These are phyloP conservation scores for Magnolia changhungtana DNA, from an alignment of 164 flowering plant species.

Conservation along the genomic window DNA sequence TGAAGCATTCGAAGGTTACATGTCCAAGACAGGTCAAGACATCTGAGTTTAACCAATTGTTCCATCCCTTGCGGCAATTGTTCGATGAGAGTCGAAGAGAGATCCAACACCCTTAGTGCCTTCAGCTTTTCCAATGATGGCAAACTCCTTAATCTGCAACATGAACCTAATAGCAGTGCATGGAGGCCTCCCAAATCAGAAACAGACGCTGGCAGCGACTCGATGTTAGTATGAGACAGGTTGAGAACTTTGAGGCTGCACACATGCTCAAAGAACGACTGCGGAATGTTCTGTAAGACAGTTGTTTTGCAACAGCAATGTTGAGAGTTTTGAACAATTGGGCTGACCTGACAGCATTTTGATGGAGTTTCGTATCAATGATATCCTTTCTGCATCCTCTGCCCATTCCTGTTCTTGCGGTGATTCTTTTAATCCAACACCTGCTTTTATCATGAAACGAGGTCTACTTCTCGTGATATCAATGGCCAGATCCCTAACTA, in stretches of 20 bases:
- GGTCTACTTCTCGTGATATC: constrained; percentile 1
- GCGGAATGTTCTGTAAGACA: constrained; percentile 8
- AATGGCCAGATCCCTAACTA: constrained; percentile 24
- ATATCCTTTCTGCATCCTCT: constrained; percentile 11
- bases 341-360: background rate
- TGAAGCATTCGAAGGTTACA: background rate
- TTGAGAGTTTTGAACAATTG: background rate
- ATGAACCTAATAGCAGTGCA: background rate
- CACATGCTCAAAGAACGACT: constrained; percentile 1
- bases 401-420: constrained; percentile 7
- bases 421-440: constrained; percentile 1
- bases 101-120: background rate
- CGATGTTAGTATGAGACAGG: background rate
- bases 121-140: constrained; percentile 1
- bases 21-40: background rate
- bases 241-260: background rate
- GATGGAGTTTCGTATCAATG: constrained; percentile 9
- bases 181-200: background rate
- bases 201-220: background rate
- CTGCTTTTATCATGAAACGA: constrained; percentile 20
- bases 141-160: background rate
- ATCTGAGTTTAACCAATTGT: background rate
- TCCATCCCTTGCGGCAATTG: constrained; percentile 5
- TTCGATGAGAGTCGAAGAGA: background rate
- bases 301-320: constrained; percentile 1